Conservation (phyloP, 257 asterid genomes). For the Solanum dulcamara region DNA sequence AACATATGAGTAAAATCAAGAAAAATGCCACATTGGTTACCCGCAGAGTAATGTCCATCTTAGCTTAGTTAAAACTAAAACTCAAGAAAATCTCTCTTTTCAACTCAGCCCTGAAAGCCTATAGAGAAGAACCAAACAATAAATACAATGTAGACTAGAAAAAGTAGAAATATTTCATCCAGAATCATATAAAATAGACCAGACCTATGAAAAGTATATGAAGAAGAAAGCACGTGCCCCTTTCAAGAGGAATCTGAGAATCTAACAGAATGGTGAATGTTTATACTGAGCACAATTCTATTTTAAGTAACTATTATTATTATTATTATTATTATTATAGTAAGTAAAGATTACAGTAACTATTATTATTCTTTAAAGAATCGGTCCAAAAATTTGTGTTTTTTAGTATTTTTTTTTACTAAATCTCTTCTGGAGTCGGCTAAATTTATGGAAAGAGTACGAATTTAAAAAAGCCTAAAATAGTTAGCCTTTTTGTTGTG, state of each 20-base stretch:
- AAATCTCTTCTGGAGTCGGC: too few species aligned
- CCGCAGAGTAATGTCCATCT: constrained; percentile 35
- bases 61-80: not conserved
- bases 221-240: constrained; percentile 40
- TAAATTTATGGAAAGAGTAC: too few species aligned
- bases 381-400: too few species aligned
- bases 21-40: constrained; percentile 35
- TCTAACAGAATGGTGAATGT: not conserved
- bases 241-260: constrained; percentile 27
- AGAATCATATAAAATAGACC: not conserved
- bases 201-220: too few species aligned
- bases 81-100: not conserved
- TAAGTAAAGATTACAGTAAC: too few species aligned
- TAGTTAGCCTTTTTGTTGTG: too few species aligned
- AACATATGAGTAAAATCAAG: constrained; percentile 28
- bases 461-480: too few species aligned
- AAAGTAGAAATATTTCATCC: not conserved
- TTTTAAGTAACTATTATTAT: too few species aligned
- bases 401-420: too few species aligned
- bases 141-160: not conserved
- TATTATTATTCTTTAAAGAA: too few species aligned
- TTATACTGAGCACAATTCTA: too few species aligned
- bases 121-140: not conserved
- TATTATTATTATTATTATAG: too few species aligned
- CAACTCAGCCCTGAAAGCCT: not conserved